Evolutionary conservation across 768 basidiomycete species (phyloP).

Genomic region (Trametes villosa): DNA sequence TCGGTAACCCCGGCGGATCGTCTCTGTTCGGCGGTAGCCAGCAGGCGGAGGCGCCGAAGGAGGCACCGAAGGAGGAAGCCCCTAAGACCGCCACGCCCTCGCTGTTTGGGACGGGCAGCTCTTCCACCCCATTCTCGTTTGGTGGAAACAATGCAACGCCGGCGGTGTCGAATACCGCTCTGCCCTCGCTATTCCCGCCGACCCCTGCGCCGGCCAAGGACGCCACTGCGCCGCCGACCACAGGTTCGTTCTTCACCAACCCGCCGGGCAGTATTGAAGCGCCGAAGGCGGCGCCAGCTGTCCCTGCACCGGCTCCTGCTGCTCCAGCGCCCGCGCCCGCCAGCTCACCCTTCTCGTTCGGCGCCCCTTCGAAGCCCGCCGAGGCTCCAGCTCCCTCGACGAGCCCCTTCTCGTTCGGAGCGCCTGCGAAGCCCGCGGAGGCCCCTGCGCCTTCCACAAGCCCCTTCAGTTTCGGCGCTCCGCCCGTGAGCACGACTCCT

Average conservation of each 20-base stretch:
- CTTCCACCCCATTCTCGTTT: background rate
- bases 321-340: background rate
- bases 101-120: background rate
- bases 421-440: constrained; percentile 18
- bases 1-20: background rate
- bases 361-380: constrained; percentile 16
- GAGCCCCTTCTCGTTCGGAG: constrained; percentile 10
- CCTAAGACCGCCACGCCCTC: constrained; percentile 5
- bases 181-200: constrained; percentile 1
- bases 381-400: constrained; percentile 11
- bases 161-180: background rate
- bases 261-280: background rate
- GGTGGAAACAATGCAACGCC: background rate
- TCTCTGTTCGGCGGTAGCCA: background rate
- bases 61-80: constrained; percentile 10
- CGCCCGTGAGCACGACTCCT: constrained; percentile 2
- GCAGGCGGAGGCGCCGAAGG: background rate
- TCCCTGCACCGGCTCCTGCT: background rate
- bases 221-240: background rate
- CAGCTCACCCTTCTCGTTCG: constrained; percentile 7
- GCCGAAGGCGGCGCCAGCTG: background rate
- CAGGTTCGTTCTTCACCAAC: constrained; percentile 3
- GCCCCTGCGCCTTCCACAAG: constrained; percentile 4
- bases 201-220: constrained; percentile 6
- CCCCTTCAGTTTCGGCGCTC: constrained; percentile 20